These are phyloP conservation scores for Penicillium janthinellum DNA, from an alignment of 2,329 filamentous ascomycete species.

Conservation along the genomic window DNA sequence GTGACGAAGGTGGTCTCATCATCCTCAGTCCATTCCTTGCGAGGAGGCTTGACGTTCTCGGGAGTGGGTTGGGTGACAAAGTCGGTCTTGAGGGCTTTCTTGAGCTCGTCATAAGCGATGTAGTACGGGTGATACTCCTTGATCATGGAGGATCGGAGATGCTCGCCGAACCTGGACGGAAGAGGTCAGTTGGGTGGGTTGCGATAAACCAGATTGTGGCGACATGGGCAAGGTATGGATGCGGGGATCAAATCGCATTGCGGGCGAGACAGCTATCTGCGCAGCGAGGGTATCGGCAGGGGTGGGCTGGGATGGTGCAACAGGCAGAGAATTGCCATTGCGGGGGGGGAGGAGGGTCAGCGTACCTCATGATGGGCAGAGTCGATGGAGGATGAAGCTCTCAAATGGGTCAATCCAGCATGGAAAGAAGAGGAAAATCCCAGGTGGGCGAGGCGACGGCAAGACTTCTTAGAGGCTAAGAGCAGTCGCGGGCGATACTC, in stretches of 20 bases:
- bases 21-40: slow-evolving; percentile 80
- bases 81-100: slow-evolving; percentile 77
- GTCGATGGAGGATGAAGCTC: neutral
- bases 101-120: slow-evolving; percentile 94
- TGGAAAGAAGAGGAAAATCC: slow-evolving; percentile 11
- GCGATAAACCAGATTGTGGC: neutral
- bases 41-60: slow-evolving; percentile 51
- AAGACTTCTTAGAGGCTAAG: neutral
- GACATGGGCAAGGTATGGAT: neutral
- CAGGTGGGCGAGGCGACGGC: neutral
- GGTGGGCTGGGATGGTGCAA: neutral
- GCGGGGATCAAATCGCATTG: neutral
- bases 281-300: neutral
- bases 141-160: slow-evolving; percentile 92
- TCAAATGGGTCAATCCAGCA: slow-evolving; percentile 6
- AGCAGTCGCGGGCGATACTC: slow-evolving; percentile 8
- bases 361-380: slow-evolving; percentile 8
- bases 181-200: neutral
- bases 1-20: slow-evolving; percentile 87
- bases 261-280: neutral
- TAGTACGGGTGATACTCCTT: slow-evolving; percentile 98
- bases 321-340: neutral
- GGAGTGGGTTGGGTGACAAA: slow-evolving; percentile 57
- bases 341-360: neutral
- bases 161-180: slow-evolving; percentile 77